Evolutionary conservation across 78 protist species (phyloP).

Genomic region (Parvularia atlantis): DNA sequence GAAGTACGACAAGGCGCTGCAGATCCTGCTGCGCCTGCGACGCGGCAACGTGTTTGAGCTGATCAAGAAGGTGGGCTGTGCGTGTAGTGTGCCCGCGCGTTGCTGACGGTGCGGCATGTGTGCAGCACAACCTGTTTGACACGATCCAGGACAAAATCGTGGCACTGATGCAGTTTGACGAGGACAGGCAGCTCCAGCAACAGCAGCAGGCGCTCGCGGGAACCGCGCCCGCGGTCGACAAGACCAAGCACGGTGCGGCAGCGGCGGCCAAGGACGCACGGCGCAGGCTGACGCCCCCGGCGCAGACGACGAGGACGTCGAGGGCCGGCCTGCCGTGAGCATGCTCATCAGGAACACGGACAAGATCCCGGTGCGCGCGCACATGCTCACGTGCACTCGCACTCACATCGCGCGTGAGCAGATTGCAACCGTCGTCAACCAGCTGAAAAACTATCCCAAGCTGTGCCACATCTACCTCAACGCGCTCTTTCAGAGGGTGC

Average conservation of each 20-base stretch:
- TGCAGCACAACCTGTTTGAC: conserved; percentile 30
- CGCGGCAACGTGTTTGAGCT: conserved; percentile 52
- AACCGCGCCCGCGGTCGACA: too few relatives aligned
- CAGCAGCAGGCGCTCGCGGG: too few relatives aligned
- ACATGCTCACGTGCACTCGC: not conserved
- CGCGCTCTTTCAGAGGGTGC: conserved; percentile 48
- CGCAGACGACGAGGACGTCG: too few relatives aligned
- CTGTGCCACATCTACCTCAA: conserved; percentile 22
- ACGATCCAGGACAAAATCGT: conserved; percentile 38
- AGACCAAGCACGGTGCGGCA: too few relatives aligned
- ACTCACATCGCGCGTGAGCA: too few relatives aligned
- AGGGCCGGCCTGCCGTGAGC: conserved; percentile 29
- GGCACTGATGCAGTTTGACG: conserved; percentile 38
- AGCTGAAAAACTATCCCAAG: not conserved
- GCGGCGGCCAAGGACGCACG: too few relatives aligned
- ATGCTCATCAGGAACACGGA: conserved; percentile 44
- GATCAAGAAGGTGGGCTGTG: conserved; percentile 34
- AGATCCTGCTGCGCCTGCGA: conserved; percentile 35
- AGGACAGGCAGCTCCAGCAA: too few relatives aligned
- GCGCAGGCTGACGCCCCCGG: too few relatives aligned
- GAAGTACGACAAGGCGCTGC: conserved; percentile 49
- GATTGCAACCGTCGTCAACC: not conserved
- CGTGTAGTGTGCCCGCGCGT: too few relatives aligned
- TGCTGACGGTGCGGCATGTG: not conserved
- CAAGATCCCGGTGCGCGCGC: conserved; percentile 38